Evolutionary conservation across 2,329 filamentous ascomycete species (phyloP).

Genomic region (Bisporella sp.): DNA sequence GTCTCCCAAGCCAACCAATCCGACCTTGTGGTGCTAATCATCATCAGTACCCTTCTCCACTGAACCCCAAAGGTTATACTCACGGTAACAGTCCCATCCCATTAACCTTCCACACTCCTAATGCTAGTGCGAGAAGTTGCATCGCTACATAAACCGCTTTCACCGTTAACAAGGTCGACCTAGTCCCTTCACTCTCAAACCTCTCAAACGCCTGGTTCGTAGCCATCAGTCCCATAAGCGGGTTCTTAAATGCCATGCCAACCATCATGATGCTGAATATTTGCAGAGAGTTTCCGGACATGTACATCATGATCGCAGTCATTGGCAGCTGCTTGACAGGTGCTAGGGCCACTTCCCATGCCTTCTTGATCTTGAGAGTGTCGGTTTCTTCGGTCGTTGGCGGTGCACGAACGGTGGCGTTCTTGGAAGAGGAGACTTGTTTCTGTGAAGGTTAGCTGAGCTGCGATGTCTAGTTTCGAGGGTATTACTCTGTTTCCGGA

Average conservation of each 20-base stretch:
- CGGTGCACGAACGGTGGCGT: conserved; percentile 48
- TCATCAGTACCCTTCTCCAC: conserved; percentile 21
- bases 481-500: conserved; percentile 49
- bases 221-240: conserved; percentile 73
- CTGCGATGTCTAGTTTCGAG: not conserved
- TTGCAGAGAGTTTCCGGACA: conserved; percentile 96
- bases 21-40: conserved; percentile 74
- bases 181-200: conserved; percentile 79
- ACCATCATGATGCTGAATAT: conserved; percentile 99
- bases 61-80: conserved; percentile 30
- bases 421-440: conserved; percentile 25
- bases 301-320: conserved; percentile 99
- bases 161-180: conserved; percentile 65
- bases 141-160: conserved; percentile 85
- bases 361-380: conserved; percentile 94
- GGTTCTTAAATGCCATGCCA: conserved; percentile 97
- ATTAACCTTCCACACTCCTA: conserved; percentile 96
- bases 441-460: conserved; percentile 24
- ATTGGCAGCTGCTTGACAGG: conserved; percentile 93
- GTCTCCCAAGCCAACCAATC: conserved; percentile 96
- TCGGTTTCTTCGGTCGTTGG: conserved; percentile 83
- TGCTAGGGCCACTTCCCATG: conserved; percentile 92
- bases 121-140: conserved; percentile 73
- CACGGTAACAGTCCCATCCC: conserved; percentile 91
- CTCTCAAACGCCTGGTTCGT: conserved; percentile 86